phyloP scores from a whole-genome alignment of 148 eudicot species.

The Cornus kousa region DNA sequence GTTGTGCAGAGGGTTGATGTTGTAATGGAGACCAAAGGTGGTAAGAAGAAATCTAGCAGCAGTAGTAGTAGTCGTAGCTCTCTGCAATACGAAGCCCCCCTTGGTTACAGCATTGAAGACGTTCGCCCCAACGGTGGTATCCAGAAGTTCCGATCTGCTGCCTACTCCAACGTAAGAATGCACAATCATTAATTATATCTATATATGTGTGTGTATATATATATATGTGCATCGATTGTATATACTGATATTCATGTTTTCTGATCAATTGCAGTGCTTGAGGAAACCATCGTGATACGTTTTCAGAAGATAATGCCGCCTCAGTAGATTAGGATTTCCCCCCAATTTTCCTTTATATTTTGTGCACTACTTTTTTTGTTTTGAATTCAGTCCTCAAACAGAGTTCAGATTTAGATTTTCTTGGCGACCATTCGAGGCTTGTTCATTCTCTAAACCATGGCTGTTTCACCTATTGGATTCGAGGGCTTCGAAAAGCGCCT shows the following conservation, averaged over 20 bases:
- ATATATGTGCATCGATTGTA: neutral
- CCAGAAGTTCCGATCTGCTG: constrained; percentile 27
- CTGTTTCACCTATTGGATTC: constrained; percentile 48
- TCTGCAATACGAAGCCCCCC: constrained; percentile 30
- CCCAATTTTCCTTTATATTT: neutral
- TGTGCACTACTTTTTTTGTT: neutral
- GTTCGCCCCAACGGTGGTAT: constrained; percentile 32
- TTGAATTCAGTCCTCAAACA: neutral
- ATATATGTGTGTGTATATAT: neutral
- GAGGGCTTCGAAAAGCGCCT: constrained; percentile 63
- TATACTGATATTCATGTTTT: neutral
- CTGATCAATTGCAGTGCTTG: constrained; percentile 21
- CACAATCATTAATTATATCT: neutral
- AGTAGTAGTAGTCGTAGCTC: constrained; percentile 6
- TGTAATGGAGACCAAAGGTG: constrained; percentile 32
- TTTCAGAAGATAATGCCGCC: neutral
- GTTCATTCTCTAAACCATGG: constrained; percentile 1
- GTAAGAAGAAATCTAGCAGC: constrained; percentile 12
- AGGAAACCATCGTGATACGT: constrained; percentile 34
- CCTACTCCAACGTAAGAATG: constrained; percentile 18
- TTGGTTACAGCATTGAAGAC: constrained; percentile 28
- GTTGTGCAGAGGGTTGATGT: constrained; percentile 18
- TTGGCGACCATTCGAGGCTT: neutral
- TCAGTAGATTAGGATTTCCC: constrained; percentile 8
- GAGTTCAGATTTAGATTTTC: neutral